phyloP scores from a whole-genome alignment of 306 rosid genomes.

The Cicer chorassanicum region DNA sequence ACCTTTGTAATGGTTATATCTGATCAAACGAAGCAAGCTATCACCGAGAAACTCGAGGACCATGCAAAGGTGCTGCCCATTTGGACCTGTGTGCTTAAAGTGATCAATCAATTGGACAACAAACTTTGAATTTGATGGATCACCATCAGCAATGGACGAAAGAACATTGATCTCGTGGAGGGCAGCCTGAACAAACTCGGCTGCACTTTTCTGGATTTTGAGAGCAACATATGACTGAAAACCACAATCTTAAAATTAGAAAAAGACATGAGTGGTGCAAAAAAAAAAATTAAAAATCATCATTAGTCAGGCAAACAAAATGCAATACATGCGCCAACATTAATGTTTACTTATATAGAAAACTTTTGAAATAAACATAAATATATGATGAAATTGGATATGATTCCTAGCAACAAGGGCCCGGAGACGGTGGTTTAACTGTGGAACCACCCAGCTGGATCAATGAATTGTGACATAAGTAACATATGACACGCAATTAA shows the following conservation, averaged over 20 bases:
- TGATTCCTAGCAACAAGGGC: slow-evolving; percentile 29
- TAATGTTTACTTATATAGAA: slow-evolving; percentile 2
- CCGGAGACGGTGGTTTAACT: neutral
- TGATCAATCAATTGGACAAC: slow-evolving; percentile 82
- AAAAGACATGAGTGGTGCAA: neutral
- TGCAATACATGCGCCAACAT: slow-evolving; percentile 12
- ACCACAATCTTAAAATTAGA: slow-evolving; percentile 34
- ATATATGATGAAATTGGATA: slow-evolving; percentile 33
- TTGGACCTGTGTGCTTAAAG: slow-evolving; percentile 93
- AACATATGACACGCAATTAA: neutral
- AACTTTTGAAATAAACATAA: neutral
- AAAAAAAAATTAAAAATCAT: neutral
- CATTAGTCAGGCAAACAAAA: slow-evolving; percentile 4
- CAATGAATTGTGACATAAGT: neutral
- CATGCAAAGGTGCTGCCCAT: slow-evolving; percentile 97
- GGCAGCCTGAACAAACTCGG: slow-evolving; percentile 92
- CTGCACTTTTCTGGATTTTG: slow-evolving; percentile 97
- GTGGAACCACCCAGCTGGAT: slow-evolving; percentile 19
- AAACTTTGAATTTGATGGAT: slow-evolving; percentile 75
- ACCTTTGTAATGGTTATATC: slow-evolving; percentile 75
- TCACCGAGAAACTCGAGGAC: slow-evolving; percentile 97
- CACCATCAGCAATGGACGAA: slow-evolving; percentile 68
- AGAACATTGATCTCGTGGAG: slow-evolving; percentile 89
- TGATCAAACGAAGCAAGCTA: slow-evolving; percentile 87
- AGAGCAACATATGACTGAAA: slow-evolving; percentile 86